These are phyloP conservation scores for Phytophthora pinifolia DNA, from an alignment of 352 stramenopile genomes.

Conservation along the genomic window DNA sequence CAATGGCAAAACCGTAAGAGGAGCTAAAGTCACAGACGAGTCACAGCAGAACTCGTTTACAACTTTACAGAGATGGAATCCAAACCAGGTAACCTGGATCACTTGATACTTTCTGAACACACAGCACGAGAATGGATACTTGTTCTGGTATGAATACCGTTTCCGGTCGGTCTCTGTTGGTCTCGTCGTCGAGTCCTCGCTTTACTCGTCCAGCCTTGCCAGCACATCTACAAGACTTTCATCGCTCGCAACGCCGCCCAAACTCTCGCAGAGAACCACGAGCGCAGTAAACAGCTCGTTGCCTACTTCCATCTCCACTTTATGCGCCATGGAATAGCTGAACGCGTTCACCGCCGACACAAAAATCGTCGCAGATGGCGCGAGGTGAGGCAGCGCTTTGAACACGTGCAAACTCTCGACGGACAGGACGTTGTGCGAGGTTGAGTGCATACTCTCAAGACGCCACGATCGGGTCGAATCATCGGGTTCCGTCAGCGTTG, in stretches of 20 bases:
- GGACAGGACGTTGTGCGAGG: slow-evolving; percentile 10
- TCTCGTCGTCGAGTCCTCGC: not conserved
- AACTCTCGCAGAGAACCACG: slow-evolving; percentile 30
- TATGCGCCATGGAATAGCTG: slow-evolving; percentile 66
- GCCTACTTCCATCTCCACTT: slow-evolving; percentile 30
- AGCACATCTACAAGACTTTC: slow-evolving; percentile 30
- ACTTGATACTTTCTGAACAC: no score
- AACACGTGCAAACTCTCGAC: slow-evolving; percentile 59
- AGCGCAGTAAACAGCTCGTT: slow-evolving; percentile 40
- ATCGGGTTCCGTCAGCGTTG: not conserved
- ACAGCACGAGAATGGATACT: no score
- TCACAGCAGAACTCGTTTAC: no score
- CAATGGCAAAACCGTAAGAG: no score
- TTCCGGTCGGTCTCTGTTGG: no score
- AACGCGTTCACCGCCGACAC: slow-evolving; percentile 48
- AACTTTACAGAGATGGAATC: no score
- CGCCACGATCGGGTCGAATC: slow-evolving; percentile 17
- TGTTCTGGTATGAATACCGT: no score
- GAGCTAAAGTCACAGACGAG: no score
- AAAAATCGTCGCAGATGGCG: slow-evolving; percentile 46
- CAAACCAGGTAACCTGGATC: no score
- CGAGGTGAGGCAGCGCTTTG: slow-evolving; percentile 52
- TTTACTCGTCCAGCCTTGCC: slow-evolving; percentile 20
- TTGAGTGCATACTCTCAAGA: slow-evolving; percentile 12
- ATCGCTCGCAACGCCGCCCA: slow-evolving; percentile 22